Evolutionary conservation across 768 basidiomycete genomes (phyloP).

Genomic region (Lentinula sp.): DNA sequence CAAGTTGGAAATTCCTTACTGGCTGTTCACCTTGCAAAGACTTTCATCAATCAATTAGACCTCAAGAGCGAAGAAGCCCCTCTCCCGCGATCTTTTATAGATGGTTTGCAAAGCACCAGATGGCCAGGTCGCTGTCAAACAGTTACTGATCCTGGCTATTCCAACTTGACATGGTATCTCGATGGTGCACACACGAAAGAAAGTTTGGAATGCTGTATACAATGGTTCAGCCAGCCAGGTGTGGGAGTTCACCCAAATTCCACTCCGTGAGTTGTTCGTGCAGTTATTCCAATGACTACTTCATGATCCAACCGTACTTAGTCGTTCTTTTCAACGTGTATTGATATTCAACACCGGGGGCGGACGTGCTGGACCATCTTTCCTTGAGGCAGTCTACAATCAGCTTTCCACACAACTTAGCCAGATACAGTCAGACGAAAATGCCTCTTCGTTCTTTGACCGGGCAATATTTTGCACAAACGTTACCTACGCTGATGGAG

Average conservation of each 20-base stretch:
- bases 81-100: slow-evolving; percentile 48
- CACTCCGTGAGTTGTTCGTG: neutral
- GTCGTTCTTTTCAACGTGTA: slow-evolving; percentile 33
- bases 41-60: slow-evolving; percentile 46
- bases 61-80: slow-evolving; percentile 17
- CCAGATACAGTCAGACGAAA: slow-evolving; percentile 29
- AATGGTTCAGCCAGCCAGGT: slow-evolving; percentile 77
- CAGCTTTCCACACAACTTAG: slow-evolving; percentile 44
- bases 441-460: slow-evolving; percentile 56
- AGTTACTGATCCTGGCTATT: slow-evolving; percentile 52
- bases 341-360: slow-evolving; percentile 95
- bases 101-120: slow-evolving; percentile 59
- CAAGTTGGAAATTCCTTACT: slow-evolving; percentile 86
- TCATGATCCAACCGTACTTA: neutral
- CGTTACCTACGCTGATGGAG: slow-evolving; percentile 86
- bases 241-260: slow-evolving; percentile 35
- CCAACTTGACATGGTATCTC: slow-evolving; percentile 72
- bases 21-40: slow-evolving; percentile 66
- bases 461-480: slow-evolving; percentile 94
- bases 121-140: slow-evolving; percentile 98
- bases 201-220: slow-evolving; percentile 78
- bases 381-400: slow-evolving; percentile 57
- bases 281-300: neutral
- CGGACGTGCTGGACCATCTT: slow-evolving; percentile 73
- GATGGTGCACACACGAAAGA: slow-evolving; percentile 96